Conservation (phyloP, 2,329 filamentous ascomycete genomes). For the Cylindrodendrum hubeiense region DNA sequence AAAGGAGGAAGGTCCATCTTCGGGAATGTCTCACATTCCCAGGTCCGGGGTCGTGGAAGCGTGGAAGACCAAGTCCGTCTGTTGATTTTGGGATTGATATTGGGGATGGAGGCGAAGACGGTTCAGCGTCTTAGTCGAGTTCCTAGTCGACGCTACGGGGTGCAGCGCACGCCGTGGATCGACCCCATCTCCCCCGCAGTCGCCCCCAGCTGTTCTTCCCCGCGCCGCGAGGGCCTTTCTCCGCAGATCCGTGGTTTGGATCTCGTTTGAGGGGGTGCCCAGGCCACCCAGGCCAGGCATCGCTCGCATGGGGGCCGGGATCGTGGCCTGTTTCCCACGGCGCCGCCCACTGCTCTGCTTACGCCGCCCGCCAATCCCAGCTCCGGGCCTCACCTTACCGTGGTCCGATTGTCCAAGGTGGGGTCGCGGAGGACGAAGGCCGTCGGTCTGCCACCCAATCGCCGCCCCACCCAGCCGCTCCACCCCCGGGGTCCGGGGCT, state of each 20-base stretch:
- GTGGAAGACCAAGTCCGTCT: constrained; percentile 8
- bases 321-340: constrained; percentile 6
- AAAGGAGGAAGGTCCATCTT: not conserved
- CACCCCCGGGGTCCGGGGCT: constrained; percentile 4
- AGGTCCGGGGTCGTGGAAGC: not conserved
- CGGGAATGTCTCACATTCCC: not conserved
- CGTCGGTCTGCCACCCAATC: constrained; percentile 11
- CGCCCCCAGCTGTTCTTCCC: constrained; percentile 37
- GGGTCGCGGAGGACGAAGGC: constrained; percentile 21
- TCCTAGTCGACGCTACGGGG: no score
- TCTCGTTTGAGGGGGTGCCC: constrained; percentile 17
- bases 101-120: not conserved
- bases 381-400: not conserved
- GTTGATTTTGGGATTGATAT: not conserved
- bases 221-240: constrained; percentile 36
- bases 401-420: constrained; percentile 10
- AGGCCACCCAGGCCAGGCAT: not conserved
- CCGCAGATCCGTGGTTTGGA: constrained; percentile 34
- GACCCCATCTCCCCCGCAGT: constrained; percentile 41
- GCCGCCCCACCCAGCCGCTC: not conserved
- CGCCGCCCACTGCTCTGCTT: not conserved
- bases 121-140: not conserved
- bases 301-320: constrained; percentile 5
- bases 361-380: not conserved
- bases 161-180: constrained; percentile 10